Evolutionary conservation across 768 basidiomycete species (phyloP), one percentile per base, ranked within the genome.

Genomic region (Boletus reticuloceps): DNA sequence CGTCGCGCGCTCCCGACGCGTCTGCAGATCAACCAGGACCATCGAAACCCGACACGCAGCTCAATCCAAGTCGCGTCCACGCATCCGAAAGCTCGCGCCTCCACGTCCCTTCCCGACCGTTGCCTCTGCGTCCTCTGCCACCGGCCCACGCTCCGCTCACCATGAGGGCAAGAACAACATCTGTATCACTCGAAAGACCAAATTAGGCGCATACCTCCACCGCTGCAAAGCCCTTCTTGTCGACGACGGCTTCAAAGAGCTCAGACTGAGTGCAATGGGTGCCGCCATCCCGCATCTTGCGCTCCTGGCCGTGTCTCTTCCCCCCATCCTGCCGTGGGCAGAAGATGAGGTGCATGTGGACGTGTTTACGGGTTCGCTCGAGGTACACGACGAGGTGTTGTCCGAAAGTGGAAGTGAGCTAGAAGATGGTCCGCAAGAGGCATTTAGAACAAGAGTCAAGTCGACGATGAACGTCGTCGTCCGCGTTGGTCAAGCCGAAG

Each of bases 261-360:
- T 95, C 32, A 82, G 85, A 68, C 70, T 95, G 42, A 83, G 81
- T 55, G 93, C 90, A 7, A 88, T 94, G 84, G 93, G 91, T 25
- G 93, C 93, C 6, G 91, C 94, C 2, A 94, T 95, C 54, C 91
- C 93, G 4, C 86, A 85, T 62, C 82, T 92, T 22, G 72, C 88
- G 29, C 83, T 83, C 45, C 77, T 96, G 14, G 73, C 81, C 13
- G 79, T 85, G 6, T 85, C 90, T 20, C 76, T 94, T 29, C 89
- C 91, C 1, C 76, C 80, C 4, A 83, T 87, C 46, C 77, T 95
- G 12, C 89, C 91, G 0, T 90, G 82, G 63, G 61, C 82, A 1
- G 68, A 72, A 37, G 80, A 83, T 46, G 87, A 91, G 53, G 81
- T 91, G 6, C 76, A 78, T 40, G 79, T 78, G 22, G 79, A 86